These are phyloP conservation scores for Hemileccinum impolitum DNA, from an alignment of 768 basidiomycete species.

Conservation along the genomic window DNA sequence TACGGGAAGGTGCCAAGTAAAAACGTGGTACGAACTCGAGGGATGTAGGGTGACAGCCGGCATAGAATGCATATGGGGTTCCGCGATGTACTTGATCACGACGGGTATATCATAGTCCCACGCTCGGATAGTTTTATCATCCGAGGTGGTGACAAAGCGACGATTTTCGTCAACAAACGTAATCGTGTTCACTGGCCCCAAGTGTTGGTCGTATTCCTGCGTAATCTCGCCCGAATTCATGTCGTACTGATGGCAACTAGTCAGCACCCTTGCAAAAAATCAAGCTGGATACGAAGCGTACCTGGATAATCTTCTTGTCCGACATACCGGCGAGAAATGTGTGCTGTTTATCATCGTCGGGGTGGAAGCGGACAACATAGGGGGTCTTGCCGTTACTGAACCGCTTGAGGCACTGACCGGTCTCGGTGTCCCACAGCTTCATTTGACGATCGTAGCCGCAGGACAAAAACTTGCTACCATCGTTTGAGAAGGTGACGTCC, in stretches of 20 bases:
- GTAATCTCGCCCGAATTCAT: slow-evolving; percentile 93
- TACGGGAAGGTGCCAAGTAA: slow-evolving; percentile 1
- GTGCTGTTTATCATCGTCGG: slow-evolving; percentile 93
- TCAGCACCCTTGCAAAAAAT: neutral
- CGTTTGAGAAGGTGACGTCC: slow-evolving; percentile 93
- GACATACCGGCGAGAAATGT: slow-evolving; percentile 98
- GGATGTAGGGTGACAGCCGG: slow-evolving; percentile 96
- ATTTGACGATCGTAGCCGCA: slow-evolving; percentile 96
- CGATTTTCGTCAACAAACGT: slow-evolving; percentile 99
- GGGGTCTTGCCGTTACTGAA: slow-evolving; percentile 98
- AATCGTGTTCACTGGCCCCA: slow-evolving; percentile 97
- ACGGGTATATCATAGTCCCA: slow-evolving; percentile 99
- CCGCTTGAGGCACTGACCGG: slow-evolving; percentile 93
- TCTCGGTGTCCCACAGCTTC: slow-evolving; percentile 99
- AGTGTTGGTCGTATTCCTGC: slow-evolving; percentile 98
- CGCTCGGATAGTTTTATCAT: slow-evolving; percentile 97
- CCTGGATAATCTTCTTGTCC: slow-evolving; percentile 99
- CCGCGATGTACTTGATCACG: slow-evolving; percentile 98
- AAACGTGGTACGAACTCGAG: slow-evolving; percentile 61
- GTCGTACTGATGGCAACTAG: slow-evolving; percentile 65
- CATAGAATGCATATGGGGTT: slow-evolving; percentile 99
- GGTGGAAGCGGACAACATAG: slow-evolving; percentile 93
- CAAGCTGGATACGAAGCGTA: slow-evolving; percentile 32
- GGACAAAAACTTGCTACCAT: slow-evolving; percentile 84
- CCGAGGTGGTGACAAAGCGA: slow-evolving; percentile 95